Base-by-base conservation (phyloP, 495 filamentous ascomycete genomes). In the Neurospora sp. region DNA sequence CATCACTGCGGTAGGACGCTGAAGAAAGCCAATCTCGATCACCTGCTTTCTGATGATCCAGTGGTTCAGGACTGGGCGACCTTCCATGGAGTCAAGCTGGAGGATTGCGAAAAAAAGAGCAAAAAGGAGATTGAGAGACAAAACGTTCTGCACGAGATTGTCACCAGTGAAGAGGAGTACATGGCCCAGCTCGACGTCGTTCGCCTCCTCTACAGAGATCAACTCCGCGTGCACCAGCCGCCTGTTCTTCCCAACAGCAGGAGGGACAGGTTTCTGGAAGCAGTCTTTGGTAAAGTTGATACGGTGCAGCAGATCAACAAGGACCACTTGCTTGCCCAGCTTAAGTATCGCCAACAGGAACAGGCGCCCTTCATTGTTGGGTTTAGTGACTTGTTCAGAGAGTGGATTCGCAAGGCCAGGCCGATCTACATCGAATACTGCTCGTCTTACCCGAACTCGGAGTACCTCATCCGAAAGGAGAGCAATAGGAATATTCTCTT, bases 401-500 rank as follows among this genome's bases (percentile, higher is more conserved):
- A 99, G 82, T 99, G 96, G 96, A 97, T 99, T 76, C 88, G 96
- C 70, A 98, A 98, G 82, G 96, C 96, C 3, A 93, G 91, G 82
- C 82, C 84, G 6, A 90, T 92, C 2, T 99, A 98, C 82, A 90
- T 98, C 74, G 94, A 94, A 59, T 99, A 98, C 82, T 93, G 95
- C 69, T 91, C 92, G 1, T 90, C 89, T 0, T 98, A 94, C 73
- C 95, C 96, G 1, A 88, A 92, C 66, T 96, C 96, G 0, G 90
- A 87, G 41, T 94, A 92, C 81, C 82, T 94, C 46, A 89, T 99
- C 31, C 90, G 93, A 69, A 93, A 92, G 80, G 96, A 99, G 82
- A 85, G 91, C 0, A 90, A 93, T 71, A 87, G 91, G 39, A 99
- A 99, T 77, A 82, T 94, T 27, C 84, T 94, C 37, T 99, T 99